A percentile compares a stretch with the other conserved stretches of the same genome.
Conservation (phyloP, 169 alveolate genomes). For the Cryptosporidium viatorum region DNA sequence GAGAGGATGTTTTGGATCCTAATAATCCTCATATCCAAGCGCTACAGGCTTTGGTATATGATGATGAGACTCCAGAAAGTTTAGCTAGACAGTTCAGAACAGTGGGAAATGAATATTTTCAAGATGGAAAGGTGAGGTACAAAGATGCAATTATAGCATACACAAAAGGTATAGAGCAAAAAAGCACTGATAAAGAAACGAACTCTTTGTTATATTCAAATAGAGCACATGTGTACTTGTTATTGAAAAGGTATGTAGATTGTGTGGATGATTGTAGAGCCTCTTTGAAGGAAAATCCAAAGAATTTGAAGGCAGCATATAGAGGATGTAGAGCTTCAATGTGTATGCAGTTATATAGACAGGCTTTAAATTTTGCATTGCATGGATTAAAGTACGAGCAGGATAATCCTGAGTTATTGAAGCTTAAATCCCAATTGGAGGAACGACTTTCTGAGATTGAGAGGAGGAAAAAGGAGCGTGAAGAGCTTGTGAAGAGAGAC, state of each 20-base stretch:
- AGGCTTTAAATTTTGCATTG: slow-evolving; percentile 47
- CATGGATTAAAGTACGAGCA: slow-evolving; percentile 54
- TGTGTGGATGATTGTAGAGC: slow-evolving; percentile 76
- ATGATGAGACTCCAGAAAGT: slow-evolving; percentile 77
- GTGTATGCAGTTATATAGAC: slow-evolving; percentile 52
- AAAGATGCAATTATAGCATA: slow-evolving; percentile 45
- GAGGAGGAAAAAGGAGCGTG: slow-evolving; percentile 6
- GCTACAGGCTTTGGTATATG: slow-evolving; percentile 77
- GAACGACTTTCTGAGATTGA: slow-evolving; percentile 32
- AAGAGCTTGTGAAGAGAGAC: neutral
- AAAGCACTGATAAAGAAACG: slow-evolving; percentile 43
- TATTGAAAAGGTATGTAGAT: slow-evolving; percentile 68
- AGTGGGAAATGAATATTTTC: slow-evolving; percentile 57
- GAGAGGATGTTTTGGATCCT: slow-evolving; percentile 67
- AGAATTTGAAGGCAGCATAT: slow-evolving; percentile 75
- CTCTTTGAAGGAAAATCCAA: slow-evolving; percentile 68
- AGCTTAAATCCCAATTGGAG: slow-evolving; percentile 1
- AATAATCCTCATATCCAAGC: slow-evolving; percentile 76
- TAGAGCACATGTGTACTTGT: slow-evolving; percentile 72
- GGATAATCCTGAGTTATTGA: slow-evolving; percentile 13
- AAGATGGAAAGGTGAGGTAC: slow-evolving; percentile 61
- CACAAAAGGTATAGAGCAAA: slow-evolving; percentile 72
- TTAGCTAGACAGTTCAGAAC: slow-evolving; percentile 59
- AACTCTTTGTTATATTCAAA: slow-evolving; percentile 74
- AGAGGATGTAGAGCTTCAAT: slow-evolving; percentile 71